phyloP scores from a whole-genome alignment of 2,329 filamentous ascomycete species.

The Thielaviopsis euricoi region DNA sequence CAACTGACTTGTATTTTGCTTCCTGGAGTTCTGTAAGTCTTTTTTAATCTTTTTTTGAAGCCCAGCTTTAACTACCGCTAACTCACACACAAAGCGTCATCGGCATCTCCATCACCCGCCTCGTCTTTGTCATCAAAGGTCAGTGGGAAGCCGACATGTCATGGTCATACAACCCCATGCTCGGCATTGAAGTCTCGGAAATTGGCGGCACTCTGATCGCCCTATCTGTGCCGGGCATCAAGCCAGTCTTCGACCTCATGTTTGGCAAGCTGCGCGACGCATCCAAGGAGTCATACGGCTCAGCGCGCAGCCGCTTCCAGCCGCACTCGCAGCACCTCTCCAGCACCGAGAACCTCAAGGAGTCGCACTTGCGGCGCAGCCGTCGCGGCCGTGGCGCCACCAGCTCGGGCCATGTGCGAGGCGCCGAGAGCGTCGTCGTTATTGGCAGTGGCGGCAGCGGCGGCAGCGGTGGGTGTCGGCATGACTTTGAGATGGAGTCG shows the following conservation, averaged over 20 bases:
- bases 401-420: too few species aligned
- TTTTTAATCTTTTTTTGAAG: too few species aligned
- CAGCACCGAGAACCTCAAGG: constrained; percentile 12
- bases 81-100: constrained; percentile 23
- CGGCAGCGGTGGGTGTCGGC: not conserved
- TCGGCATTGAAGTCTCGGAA: constrained; percentile 32
- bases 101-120: constrained; percentile 28
- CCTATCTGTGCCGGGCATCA: constrained; percentile 32
- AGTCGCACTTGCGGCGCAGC: constrained; percentile 4
- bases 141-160: constrained; percentile 31
- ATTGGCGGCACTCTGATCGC: constrained; percentile 33
- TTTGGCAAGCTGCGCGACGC: constrained; percentile 16
- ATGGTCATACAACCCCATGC: constrained; percentile 34
- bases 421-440: not conserved
- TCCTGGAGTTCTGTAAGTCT: constrained; percentile 31
- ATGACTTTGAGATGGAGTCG: constrained; percentile 8
- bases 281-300: constrained; percentile 13
- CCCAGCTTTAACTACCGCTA: too few species aligned
- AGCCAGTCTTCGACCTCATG: constrained; percentile 26
- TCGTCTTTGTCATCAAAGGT: constrained; percentile 30
- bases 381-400: not conserved
- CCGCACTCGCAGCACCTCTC: constrained; percentile 17
- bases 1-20: constrained; percentile 30
- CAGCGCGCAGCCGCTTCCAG: constrained; percentile 18
- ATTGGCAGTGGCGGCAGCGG: not conserved